Evolutionary conservation across 345 rosid genomes (phyloP), one percentile per base, ranked within the genome.

Genomic region (Aquilaria malaccensis): DNA sequence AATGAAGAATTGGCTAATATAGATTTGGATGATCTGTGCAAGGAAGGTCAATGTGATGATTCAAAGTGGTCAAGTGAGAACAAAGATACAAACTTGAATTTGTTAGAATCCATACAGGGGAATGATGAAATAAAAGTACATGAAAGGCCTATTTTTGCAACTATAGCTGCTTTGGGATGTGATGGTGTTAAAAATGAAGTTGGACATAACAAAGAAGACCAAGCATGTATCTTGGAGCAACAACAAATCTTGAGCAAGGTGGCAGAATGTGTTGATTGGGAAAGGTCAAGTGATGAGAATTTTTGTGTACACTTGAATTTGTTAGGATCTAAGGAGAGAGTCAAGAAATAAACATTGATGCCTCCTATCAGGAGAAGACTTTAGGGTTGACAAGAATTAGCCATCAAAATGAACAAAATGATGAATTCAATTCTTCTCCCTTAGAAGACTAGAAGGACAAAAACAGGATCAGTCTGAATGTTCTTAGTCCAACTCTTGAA

Each of bases 1-100:
- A 67, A 65, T 68, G 81, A 68, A 45, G 79, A 77, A 33, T 72
- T 72, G 53, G 73, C 58, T 69, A 71, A 74, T 41, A 74, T 65
- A 54, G 77, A 64, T 69, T 77, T 77, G 0, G 81, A 75, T 45
- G 79, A 72, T 54, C 47, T 64, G 47, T 81, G 83, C 80, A 85
- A 70, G 66, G 89, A 82, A 37, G 43, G 7, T 37, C 43, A 5
- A 37, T 37, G 43, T 37, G 43, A 0, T 37, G 43, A 37, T 37
- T 1, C 0, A 3, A 1, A 37, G 43, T 37, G 43, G 22, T 37
- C 43, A 37, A 37, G 43, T 37, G 43, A 37, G 7, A 9, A 4
- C 7, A 4, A 5, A 4, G 5, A 9, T 2, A 9, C 43, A 37
- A 9, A 1, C 0, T 4, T 5, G 7, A 37, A 37, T 37, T 9